Base-by-base conservation (phyloP, 2,329 filamentous ascomycete genomes). In the Epicoccum nigrum region DNA sequence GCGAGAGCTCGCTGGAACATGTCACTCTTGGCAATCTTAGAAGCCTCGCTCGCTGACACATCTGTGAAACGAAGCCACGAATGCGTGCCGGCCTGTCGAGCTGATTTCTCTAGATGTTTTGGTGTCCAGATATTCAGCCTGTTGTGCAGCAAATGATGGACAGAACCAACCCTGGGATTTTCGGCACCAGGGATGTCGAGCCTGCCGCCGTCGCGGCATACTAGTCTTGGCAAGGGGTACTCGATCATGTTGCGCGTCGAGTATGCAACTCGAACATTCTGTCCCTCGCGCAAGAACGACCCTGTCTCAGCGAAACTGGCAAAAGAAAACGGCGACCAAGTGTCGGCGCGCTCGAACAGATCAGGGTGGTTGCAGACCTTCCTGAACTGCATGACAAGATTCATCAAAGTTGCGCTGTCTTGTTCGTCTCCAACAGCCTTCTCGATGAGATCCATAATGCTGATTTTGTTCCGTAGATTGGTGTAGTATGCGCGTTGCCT, bases 301-400 rank as follows among this genome's bases (percentile, higher is more conserved):
- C 90, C 92, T 0, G 93, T 97, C 77, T 99, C 94, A 12, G 92
- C 94, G 74, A 93, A 99, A 70, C 88, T 85, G n/a, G 86, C 85
- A 63, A 88, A 86, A 1, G 90, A 88, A 65, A 93, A 87, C 0
- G 94, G 91, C 7, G 92, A 96, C 19, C 84, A 87, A 7, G 91
- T 96, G 55, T 97, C 93, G 8, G 93, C 92, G 37, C 94, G 88
- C 74, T 99, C 92, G 63, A 99, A 99, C 27, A 99, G 77, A 75
- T 99, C 94, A 0, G 94, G 94, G 71, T 99, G 94, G 69, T 99
- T 99, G 79, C 94, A 99, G 50, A 99, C 94, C 77, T 99, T 99
- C 65, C 94, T 86, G 83, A 99, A 99, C 76, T 99, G 94, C 94
- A 99, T 99, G 58, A 99, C 94, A 59, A 99, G 81, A 74, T 99